These are phyloP conservation scores for Gnomoniopsis smithogilvyi DNA, from an alignment of 2,329 filamentous ascomycete genomes.

Conservation along the genomic window DNA sequence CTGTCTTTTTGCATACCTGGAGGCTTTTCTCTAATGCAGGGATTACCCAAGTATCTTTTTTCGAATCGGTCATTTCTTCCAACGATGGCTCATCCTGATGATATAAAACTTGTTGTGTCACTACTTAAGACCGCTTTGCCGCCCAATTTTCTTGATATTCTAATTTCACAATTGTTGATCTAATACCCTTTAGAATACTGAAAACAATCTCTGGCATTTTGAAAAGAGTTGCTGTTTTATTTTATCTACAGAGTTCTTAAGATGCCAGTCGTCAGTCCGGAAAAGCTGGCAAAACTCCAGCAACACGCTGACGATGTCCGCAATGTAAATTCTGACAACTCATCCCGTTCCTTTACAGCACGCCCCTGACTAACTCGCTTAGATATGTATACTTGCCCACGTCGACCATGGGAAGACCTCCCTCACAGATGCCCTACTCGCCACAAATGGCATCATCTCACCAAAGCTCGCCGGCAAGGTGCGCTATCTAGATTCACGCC, in stretches of 20 bases:
- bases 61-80: neutral
- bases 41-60: neutral
- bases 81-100: slow-evolving; percentile 19
- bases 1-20: neutral
- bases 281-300: slow-evolving; percentile 89
- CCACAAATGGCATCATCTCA: slow-evolving; percentile 99
- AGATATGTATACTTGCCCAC: slow-evolving; percentile 92
- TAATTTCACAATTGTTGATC: neutral
- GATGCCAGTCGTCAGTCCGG: slow-evolving; percentile 90
- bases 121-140: slow-evolving; percentile 5
- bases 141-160: neutral
- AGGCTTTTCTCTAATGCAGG: neutral
- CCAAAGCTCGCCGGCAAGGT: slow-evolving; percentile 97
- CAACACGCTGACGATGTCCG: slow-evolving; percentile 82
- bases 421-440: slow-evolving; percentile 90
- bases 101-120: slow-evolving; percentile 15
- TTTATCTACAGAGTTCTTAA: slow-evolving; percentile 26
- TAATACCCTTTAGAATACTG: slow-evolving; percentile 7
- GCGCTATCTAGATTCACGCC: slow-evolving; percentile 91
- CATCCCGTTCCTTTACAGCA: slow-evolving; percentile 17
- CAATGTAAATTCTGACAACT: slow-evolving; percentile 63
- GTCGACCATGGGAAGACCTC: slow-evolving; percentile 99
- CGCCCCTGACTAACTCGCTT: slow-evolving; percentile 28
- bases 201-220: neutral
- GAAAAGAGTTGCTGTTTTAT: neutral